Evolutionary conservation across 2,329 filamentous ascomycete genomes (phyloP).

Genomic region (Colletotrichum kahawae): DNA sequence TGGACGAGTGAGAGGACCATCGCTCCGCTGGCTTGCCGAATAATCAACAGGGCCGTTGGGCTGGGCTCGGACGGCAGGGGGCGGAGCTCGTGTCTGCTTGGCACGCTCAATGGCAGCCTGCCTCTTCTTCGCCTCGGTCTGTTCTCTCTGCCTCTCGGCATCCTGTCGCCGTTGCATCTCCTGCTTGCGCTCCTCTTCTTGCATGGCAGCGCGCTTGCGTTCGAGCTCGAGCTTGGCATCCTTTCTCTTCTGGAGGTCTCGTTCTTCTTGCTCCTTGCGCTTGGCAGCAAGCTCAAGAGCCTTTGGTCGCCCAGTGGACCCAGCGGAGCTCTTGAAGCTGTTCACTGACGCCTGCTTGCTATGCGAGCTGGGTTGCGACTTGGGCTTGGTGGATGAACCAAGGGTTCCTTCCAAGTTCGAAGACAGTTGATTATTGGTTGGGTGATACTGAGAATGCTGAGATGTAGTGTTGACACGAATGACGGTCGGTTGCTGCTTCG

Average conservation of each 20-base stretch:
- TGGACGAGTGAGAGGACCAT: slow-evolving; percentile 39
- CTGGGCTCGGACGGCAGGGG: slow-evolving; percentile 62
- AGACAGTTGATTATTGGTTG: slow-evolving; percentile 61
- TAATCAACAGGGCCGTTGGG: slow-evolving; percentile 56
- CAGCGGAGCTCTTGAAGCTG: slow-evolving; percentile 69
- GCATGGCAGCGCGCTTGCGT: slow-evolving; percentile 70
- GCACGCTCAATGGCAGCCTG: slow-evolving; percentile 68
- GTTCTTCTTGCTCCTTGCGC: slow-evolving; percentile 86
- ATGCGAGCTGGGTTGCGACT: slow-evolving; percentile 69
- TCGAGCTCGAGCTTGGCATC: slow-evolving; percentile 84
- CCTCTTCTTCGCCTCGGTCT: slow-evolving; percentile 70
- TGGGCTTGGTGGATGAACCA: slow-evolving; percentile 55
- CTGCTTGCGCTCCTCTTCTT: slow-evolving; percentile 68
- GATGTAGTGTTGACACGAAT: slow-evolving; percentile 74
- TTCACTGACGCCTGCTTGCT: slow-evolving; percentile 54
- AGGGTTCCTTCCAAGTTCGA: slow-evolving; percentile 64
- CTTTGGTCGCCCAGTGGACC: slow-evolving; percentile 70
- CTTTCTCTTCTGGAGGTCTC: slow-evolving; percentile 77
- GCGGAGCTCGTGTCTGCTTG: slow-evolving; percentile 68
- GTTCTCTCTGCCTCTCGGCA: slow-evolving; percentile 63
- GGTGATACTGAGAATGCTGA: slow-evolving; percentile 64
- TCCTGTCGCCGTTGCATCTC: slow-evolving; percentile 66
- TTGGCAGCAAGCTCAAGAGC: slow-evolving; percentile 77
- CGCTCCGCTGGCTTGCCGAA: slow-evolving; percentile 33
- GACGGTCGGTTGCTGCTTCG: slow-evolving; percentile 72